These are phyloP conservation scores for Clonostachys sp. DNA, from an alignment of 2,329 filamentous ascomycete species.

Conservation along the genomic window DNA sequence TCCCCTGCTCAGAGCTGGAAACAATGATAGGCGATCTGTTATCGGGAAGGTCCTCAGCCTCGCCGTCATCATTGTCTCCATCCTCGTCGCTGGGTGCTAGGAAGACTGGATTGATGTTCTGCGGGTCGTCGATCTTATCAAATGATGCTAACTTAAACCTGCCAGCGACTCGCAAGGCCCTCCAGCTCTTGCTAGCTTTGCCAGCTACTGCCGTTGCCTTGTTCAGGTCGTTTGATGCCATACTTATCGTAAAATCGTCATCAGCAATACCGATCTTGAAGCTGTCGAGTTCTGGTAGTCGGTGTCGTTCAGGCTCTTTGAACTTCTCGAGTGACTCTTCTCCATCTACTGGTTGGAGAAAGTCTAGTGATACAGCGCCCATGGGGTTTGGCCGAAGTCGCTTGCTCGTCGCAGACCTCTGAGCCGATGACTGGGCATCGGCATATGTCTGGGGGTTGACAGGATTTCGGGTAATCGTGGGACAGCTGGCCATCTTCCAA, in stretches of 20 bases:
- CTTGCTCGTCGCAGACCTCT: conserved; percentile 65
- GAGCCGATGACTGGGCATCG: conserved; percentile 61
- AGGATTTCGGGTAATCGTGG: conserved; percentile 73
- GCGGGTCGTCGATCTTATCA: conserved; percentile 82
- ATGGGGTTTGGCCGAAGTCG: conserved; percentile 64
- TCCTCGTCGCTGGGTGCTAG: conserved; percentile 37
- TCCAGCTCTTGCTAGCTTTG: conserved; percentile 88
- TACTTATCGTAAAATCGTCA: conserved; percentile 82
- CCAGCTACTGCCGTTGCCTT: conserved; percentile 55
- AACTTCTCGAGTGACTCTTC: conserved; percentile 62
- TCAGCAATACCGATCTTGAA: conserved; percentile 72
- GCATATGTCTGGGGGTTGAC: conserved; percentile 66
- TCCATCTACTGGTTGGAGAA: conserved; percentile 65
- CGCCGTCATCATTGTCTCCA: conserved; percentile 23
- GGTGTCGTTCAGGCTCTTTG: conserved; percentile 59
- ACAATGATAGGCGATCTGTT: conserved; percentile 59
- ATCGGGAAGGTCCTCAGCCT: conserved; percentile 33
- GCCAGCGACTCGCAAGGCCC: conserved; percentile 76
- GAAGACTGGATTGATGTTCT: conserved; percentile 60
- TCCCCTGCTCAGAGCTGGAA: conserved; percentile 36
- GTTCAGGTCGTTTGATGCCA: conserved; percentile 62
- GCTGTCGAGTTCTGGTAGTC: conserved; percentile 62
- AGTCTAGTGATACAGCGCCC: conserved; percentile 72
- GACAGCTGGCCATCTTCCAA: conserved; percentile 95
- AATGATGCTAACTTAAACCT: conserved; percentile 71